phyloP scores from a whole-genome alignment of 352 stramenopile genomes.

The Globisporangium rhizosaccharum region DNA sequence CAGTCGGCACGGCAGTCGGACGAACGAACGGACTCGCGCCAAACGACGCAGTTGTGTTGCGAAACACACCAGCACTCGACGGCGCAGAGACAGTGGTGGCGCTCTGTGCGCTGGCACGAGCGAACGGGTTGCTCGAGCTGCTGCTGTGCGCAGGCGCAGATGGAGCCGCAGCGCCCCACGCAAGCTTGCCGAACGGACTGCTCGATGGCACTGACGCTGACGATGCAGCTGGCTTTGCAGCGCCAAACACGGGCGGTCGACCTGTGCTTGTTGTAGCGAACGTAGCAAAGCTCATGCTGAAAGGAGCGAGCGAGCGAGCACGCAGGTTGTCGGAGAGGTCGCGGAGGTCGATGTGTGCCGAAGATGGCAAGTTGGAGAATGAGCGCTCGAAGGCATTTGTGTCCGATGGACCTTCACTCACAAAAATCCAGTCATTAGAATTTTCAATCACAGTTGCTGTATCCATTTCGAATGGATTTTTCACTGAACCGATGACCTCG shows the following conservation, averaged over 20 bases:
- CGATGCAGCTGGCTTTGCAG: background rate
- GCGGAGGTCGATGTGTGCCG: slow-evolving; percentile 1
- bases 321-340: background rate
- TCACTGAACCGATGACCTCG: too few species aligned
- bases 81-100: background rate
- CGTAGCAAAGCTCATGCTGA: background rate
- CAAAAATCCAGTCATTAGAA: background rate
- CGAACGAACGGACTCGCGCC: background rate
- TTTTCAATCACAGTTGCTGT: too few species aligned
- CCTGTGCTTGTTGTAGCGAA: background rate
- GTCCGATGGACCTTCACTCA: background rate
- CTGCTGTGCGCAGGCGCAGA: background rate
- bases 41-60: background rate
- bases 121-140: background rate
- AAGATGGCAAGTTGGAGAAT: slow-evolving; percentile 18
- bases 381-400: background rate
- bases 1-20: background rate
- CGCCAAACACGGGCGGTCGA: slow-evolving; percentile 4
- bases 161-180: background rate
- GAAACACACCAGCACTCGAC: too few species aligned
- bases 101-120: background rate
- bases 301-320: too few species aligned
- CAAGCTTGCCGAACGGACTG: slow-evolving; percentile 8
- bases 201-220: background rate
- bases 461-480: too few species aligned